Conservation (phyloP, 2,329 filamentous ascomycete genomes). For the Ilyonectria robusta region DNA sequence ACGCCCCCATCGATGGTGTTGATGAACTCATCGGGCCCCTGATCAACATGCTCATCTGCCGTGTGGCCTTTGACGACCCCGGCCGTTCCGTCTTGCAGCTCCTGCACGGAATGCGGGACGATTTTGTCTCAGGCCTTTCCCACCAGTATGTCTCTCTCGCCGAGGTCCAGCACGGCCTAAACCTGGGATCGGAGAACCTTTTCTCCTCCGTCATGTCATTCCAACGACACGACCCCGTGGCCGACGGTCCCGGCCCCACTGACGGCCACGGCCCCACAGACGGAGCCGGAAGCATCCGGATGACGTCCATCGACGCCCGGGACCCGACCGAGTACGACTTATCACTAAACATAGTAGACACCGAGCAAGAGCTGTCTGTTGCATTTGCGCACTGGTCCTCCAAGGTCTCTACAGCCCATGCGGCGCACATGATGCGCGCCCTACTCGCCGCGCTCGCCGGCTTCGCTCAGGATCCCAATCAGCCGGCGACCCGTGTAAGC, state of each 20-base stretch:
- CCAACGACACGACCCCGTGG: slow-evolving; percentile 12
- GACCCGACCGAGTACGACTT: slow-evolving; percentile 19
- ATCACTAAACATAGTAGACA: slow-evolving; percentile 15
- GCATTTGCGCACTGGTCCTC: slow-evolving; percentile 18
- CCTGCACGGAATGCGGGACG: not conserved
- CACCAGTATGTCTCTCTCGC: slow-evolving; percentile 15
- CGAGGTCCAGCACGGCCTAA: slow-evolving; percentile 7
- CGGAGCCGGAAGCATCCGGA: slow-evolving; percentile 2
- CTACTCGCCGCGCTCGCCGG: not conserved
- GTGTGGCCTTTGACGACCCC: not conserved
- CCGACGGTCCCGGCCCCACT: not conserved
- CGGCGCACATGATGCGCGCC: slow-evolving; percentile 18
- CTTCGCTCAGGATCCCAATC: not conserved
- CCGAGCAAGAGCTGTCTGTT: slow-evolving; percentile 13
- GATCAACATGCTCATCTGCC: not conserved
- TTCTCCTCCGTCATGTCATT: slow-evolving; percentile 18
- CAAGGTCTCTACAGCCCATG: slow-evolving; percentile 17
- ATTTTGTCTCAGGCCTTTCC: not conserved
- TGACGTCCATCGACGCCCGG: slow-evolving; percentile 18
- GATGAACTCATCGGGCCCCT: not conserved
- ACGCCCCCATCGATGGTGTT: not conserved
- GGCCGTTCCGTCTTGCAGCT: not conserved
- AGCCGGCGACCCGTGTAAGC: not conserved
- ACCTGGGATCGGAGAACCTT: slow-evolving; percentile 10
- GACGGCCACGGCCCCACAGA: not conserved